Conservation (phyloP, 495 filamentous ascomycete species). For the Chaetomidium leptoderma region DNA sequence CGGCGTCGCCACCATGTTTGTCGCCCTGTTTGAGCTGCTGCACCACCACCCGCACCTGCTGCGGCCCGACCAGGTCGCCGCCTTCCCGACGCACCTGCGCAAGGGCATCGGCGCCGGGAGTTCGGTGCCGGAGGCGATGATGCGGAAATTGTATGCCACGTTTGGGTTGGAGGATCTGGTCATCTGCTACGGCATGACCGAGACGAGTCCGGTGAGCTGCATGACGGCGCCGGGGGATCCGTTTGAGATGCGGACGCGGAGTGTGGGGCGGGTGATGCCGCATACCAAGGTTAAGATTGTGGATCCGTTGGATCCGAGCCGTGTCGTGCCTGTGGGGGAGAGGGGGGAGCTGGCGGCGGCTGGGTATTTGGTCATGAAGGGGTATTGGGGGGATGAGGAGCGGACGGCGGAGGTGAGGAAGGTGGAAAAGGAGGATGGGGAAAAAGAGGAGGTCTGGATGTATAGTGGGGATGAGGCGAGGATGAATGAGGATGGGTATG, state of each 20-base stretch:
- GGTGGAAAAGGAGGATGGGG: constrained; percentile 42
- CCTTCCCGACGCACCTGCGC: constrained; percentile 61
- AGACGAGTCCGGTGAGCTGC: constrained; percentile 83
- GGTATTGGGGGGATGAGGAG: constrained; percentile 73
- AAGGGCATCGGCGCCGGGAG: constrained; percentile 93
- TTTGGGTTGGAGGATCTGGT: constrained; percentile 81
- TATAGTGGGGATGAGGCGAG: constrained; percentile 86
- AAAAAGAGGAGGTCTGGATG: constrained; percentile 44
- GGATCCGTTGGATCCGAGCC: constrained; percentile 50
- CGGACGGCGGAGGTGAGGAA: constrained; percentile 67
- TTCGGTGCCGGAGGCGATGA: constrained; percentile 75
- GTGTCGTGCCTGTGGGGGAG: constrained; percentile 58
- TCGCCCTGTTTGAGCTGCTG: constrained; percentile 76
- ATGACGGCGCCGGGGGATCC: constrained; percentile 89
- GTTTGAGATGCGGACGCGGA: constrained; percentile 68
- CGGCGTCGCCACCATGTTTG: constrained; percentile 95
- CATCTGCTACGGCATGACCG: constrained; percentile 99
- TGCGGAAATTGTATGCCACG: constrained; percentile 70
- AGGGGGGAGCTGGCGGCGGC: constrained; percentile 77
- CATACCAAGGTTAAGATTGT: constrained; percentile 80
- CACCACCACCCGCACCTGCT: constrained; percentile 42
- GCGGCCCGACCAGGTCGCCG: constrained; percentile 35
- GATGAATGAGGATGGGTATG: constrained; percentile 70
- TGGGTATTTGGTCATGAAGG: constrained; percentile 87
- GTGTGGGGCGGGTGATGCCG: constrained; percentile 73